Conservation (phyloP, 176 grass and related monocot genomes). For the Canna indica region DNA sequence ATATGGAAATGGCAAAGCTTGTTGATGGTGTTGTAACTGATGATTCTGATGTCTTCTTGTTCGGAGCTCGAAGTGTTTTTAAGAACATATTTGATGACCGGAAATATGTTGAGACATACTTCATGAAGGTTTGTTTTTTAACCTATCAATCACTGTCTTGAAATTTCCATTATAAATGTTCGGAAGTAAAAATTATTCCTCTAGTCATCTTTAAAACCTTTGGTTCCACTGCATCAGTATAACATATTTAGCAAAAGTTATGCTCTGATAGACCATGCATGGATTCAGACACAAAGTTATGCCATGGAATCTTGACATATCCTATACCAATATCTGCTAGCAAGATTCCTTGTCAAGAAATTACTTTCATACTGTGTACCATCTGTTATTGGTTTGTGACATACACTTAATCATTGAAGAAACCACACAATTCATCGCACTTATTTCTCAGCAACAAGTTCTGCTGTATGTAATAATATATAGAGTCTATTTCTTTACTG, state of each 20-base stretch:
- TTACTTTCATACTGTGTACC: background rate
- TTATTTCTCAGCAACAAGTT: background rate
- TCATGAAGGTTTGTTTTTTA: constrained; percentile 62
- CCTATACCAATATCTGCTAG: background rate
- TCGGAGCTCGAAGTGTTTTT: constrained; percentile 87
- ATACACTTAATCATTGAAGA: background rate
- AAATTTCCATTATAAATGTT: background rate
- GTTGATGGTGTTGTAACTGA: constrained; percentile 98
- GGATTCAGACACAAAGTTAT: background rate
- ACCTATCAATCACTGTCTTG: background rate
- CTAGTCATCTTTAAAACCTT: background rate
- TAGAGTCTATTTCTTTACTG: background rate
- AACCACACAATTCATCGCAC: background rate
- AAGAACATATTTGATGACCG: constrained; percentile 99
- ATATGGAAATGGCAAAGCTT: constrained; percentile 89
- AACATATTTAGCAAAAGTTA: background rate
- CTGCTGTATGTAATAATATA: background rate
- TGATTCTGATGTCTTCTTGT: constrained; percentile 97
- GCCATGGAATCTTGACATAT: background rate
- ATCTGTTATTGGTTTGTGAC: background rate
- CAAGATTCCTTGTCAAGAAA: background rate
- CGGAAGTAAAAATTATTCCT: background rate
- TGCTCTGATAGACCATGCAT: background rate
- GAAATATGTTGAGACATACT: constrained; percentile 98
- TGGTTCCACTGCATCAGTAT: background rate